Evolutionary conservation across 176 grass and related monocot genomes (phyloP), one percentile per base, ranked within the genome.

Genomic region (Juncus inflexus): DNA sequence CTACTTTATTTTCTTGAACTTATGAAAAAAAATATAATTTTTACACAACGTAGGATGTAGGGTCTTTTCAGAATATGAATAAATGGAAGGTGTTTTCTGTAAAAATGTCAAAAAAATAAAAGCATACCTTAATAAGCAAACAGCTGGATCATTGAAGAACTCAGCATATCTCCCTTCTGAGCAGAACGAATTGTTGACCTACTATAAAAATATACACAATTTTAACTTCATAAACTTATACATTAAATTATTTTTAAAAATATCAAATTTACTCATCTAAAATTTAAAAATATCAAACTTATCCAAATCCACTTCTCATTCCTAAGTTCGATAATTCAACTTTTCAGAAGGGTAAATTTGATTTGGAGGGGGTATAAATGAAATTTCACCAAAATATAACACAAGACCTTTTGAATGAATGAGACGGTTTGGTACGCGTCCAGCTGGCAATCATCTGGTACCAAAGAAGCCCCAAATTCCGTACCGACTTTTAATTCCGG

Each of bases 91-190:
- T 63, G 35, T 37, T 50, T 69, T 35, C 53, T 45, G 37, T 40
- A 77, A 69, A 54, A 52, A 64, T 74, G 9, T 69, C 5, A 53
- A 69, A 72, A 72, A 60, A 52, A 72, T 40, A 66, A 6, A 4
- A 42, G 2, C 60, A 67, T 72, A 96, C 92, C 92, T 91, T 79
- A 97, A 43, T 52, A 97, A 69, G 56, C 61, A 74, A 66, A 91
- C 61, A 15, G 84, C 82, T 77, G 92, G 92, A 71, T 97, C 79
- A 68, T 89, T 91, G 75, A 86, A 97, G 55, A 91, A 52, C 79
- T 89, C 87, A 51, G 69, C 73, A 62, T 97, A 97, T 83, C 87
- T 88, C 16, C 92, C 92, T 77, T 88, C 40, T 68, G 66, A 15
- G 64, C 59, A 64, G 75, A 83, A 91, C 54, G 80, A 85, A 35